Base-by-base conservation (phyloP, 805 yeast genomes). In the Kregervanrija pseudodelftensis region DNA sequence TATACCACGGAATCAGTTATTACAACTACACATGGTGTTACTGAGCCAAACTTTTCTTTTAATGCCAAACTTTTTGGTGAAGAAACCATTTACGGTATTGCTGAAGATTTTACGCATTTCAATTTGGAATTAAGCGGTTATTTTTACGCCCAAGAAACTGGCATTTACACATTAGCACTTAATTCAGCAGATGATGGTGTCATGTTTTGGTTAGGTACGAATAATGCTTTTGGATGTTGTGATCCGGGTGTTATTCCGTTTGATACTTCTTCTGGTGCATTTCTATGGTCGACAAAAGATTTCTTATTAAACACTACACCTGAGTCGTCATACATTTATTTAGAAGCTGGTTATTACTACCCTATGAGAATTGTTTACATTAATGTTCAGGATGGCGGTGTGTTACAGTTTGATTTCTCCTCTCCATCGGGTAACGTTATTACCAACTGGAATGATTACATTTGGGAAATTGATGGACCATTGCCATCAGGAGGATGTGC, bases 151-250 rank as follows among this genome's bases (percentile, higher is more conserved):
- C 46, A 53, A 5, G 52, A 49, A 32, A 45, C 61, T 13, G 69
- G 69, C 56, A 54, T 45, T 41, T 49, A 4, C 64, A 58, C 40
- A 43, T 45, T 1, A 47, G 64, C 34, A 36, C 38, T 11, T 43
- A 32, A 35, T 11, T 33, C 39, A 12, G 56, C 53, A 11, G 66
- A 63, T 52, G 67, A 65, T 48, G 52, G 56, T 28, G 61, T 49
- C 14, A 57, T 57, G 45, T 61, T 66, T 37, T 54, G 51, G 36
- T 46, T 60, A 37, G 65, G 66, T 33, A 5, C 28, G 37, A 59
- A 58, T 10, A 54, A 49, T 41, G 62, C 63, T 9, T 58, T 68
- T 30, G 56, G 55, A 16, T 68, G 73, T 51, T 60, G 69, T 50
- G 44, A 51, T 28, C 46, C 53, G 11, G 39, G 36, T 10, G 33